Percentiles rank a stretch among this genome's conserved stretches.
Evolutionary conservation across 805 yeast genomes (phyloP).

Genomic region (Maudiozyma bulderi): DNA sequence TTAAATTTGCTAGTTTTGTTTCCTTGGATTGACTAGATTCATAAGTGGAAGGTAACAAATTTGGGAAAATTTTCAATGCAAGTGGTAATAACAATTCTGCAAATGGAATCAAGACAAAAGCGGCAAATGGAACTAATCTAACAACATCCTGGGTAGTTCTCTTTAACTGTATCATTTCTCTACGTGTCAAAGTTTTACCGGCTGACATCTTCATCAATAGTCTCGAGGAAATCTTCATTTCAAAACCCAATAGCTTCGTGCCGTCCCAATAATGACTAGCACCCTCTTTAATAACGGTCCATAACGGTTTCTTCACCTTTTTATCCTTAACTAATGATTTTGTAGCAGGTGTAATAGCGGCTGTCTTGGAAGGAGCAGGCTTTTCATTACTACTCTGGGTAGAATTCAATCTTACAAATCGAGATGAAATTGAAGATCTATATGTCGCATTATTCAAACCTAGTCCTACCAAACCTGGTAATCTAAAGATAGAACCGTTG

Average conservation of each 20-base stretch:
- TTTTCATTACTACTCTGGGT: background rate
- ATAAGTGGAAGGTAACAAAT: constrained; percentile 86
- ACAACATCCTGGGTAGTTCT: constrained; percentile 81
- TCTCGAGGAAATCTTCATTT: constrained; percentile 74
- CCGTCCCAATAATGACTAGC: constrained; percentile 93
- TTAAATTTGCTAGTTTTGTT: constrained; percentile 44
- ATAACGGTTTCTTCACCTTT: constrained; percentile 32
- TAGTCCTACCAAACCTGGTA: too few species aligned
- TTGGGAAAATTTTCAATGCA: constrained; percentile 89
- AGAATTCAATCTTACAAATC: background rate
- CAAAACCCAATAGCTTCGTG: constrained; percentile 85
- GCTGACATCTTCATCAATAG: constrained; percentile 72
- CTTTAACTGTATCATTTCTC: constrained; percentile 80
- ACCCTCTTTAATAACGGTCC: constrained; percentile 83
- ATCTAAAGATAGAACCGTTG: too few species aligned
- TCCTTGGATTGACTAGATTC: constrained; percentile 54
- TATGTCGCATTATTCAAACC: too few species aligned
- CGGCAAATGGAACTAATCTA: constrained; percentile 84
- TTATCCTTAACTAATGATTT: background rate
- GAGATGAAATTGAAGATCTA: background rate
- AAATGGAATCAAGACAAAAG: constrained; percentile 84
- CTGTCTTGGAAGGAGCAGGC: background rate
- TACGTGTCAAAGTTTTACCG: constrained; percentile 84
- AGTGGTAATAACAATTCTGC: constrained; percentile 87
- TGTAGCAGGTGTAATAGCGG: constrained; percentile 4